Conservation (phyloP, 2,329 filamentous ascomycete genomes). For the Corniculantispora saksenae region DNA sequence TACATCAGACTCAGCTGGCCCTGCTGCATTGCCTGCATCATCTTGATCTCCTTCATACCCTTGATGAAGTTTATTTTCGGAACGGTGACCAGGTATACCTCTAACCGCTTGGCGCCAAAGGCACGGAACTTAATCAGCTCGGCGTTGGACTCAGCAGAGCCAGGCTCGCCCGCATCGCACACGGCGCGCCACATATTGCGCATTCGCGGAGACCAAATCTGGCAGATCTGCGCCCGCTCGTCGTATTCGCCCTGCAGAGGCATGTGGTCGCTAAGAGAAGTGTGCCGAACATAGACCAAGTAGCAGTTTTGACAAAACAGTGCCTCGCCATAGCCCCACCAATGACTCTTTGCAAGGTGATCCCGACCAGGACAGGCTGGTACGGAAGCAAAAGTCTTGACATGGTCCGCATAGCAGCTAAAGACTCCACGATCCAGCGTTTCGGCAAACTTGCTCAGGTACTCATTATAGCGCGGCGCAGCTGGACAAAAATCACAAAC, state of each 20-base stretch:
- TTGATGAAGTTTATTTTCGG: conserved; percentile 32
- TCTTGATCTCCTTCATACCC: conserved; percentile 31
- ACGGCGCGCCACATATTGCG: conserved; percentile 34
- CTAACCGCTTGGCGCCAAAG: conserved; percentile 29
- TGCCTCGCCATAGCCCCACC: conserved; percentile 38
- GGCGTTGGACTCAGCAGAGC: conserved; percentile 27
- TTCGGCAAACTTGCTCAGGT: conserved; percentile 30
- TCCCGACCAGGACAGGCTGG: conserved; percentile 32
- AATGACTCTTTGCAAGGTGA: conserved; percentile 28
- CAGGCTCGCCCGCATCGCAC: conserved; percentile 30
- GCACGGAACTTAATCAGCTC: conserved; percentile 30
- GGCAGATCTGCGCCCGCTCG: conserved; percentile 33
- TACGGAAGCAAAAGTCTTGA: conserved; percentile 32
- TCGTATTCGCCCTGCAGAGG: conserved; percentile 29
- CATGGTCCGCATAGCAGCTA: conserved; percentile 29
- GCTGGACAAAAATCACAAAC: conserved; percentile 34
- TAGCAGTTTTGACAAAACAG: conserved; percentile 39
- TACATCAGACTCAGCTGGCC: conserved; percentile 37
- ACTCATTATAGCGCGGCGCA: conserved; percentile 28
- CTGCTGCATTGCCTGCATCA: conserved; percentile 36
- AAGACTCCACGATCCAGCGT: conserved; percentile 36
- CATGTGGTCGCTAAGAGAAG: conserved; percentile 28
- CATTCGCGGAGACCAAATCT: conserved; percentile 41
- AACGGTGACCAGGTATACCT: conserved; percentile 32
- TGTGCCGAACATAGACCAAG: conserved; percentile 31